These are phyloP conservation scores for Trypanosoma vivax DNA, from an alignment of 208 protist genomes.

Conservation along the genomic window DNA sequence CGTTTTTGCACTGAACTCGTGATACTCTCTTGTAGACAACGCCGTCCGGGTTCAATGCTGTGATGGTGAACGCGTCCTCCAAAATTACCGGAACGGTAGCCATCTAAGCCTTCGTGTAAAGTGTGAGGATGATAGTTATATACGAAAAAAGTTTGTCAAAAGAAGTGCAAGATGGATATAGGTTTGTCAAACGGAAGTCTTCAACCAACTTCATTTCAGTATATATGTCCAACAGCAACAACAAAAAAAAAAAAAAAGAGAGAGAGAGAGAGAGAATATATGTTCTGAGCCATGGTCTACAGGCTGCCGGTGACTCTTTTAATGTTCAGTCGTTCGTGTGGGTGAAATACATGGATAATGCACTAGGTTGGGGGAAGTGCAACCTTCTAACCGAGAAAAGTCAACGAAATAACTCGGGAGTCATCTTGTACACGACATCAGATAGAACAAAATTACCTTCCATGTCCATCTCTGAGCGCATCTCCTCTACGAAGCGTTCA, in stretches of 20 bases:
- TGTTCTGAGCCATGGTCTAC: not conserved
- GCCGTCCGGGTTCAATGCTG: slow-evolving; percentile 65
- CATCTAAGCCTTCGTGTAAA: slow-evolving; percentile 12
- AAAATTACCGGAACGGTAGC: slow-evolving; percentile 70
- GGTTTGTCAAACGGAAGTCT: too few species aligned
- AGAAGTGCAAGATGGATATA: not conserved
- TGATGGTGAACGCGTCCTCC: slow-evolving; percentile 87
- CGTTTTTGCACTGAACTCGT: slow-evolving; percentile 76
- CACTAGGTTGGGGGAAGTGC: not conserved
- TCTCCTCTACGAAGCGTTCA: slow-evolving; percentile 87
- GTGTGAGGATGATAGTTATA: too few species aligned
- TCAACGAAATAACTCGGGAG: slow-evolving; percentile 69
- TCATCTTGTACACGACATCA: slow-evolving; percentile 84
- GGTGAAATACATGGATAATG: slow-evolving; percentile 8
- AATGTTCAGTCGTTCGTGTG: too few species aligned
- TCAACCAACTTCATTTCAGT: too few species aligned
- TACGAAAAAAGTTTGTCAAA: slow-evolving; percentile 7
- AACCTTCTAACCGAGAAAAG: not conserved
- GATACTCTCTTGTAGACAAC: slow-evolving; percentile 83
- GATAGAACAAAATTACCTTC: slow-evolving; percentile 78
- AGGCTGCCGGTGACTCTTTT: too few species aligned
- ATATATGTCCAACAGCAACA: too few species aligned
- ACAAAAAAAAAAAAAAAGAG: slow-evolving; percentile 3
- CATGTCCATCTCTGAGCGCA: slow-evolving; percentile 81
- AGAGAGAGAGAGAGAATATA: slow-evolving; percentile 10